These are phyloP conservation scores for Cornus kousa DNA, from an alignment of 148 eudicot genomes.

Conservation along the genomic window DNA sequence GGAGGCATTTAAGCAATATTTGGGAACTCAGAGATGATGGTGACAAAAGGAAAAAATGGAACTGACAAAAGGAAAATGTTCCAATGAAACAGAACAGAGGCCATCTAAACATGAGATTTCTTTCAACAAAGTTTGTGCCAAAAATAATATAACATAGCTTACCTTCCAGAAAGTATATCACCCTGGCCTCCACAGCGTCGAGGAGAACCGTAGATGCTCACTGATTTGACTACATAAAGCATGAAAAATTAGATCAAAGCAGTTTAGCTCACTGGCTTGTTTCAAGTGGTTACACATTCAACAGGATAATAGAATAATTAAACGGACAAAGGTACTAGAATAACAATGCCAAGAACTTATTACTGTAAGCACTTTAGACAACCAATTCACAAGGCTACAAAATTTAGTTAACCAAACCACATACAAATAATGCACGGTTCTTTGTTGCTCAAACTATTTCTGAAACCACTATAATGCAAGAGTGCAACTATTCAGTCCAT, in stretches of 20 bases:
- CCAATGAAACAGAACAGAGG: neutral
- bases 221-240: conserved; percentile 56
- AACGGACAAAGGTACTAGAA: neutral
- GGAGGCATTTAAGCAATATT: neutral
- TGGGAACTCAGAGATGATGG: neutral
- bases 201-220: conserved; percentile 87
- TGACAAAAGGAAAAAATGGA: neutral
- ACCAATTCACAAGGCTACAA: neutral
- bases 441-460: neutral
- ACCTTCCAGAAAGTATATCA: conserved; percentile 97
- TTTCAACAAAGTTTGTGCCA: neutral
- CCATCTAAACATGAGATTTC: neutral
- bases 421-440: neutral
- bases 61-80: neutral
- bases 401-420: neutral
- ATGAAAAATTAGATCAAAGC: conserved; percentile 6
- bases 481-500: neutral
- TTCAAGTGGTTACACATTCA: neutral
- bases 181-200: conserved; percentile 99
- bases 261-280: neutral
- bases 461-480: neutral
- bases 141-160: conserved; percentile 18
- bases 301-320: neutral
- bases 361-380: neutral
- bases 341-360: neutral